phyloP scores from a whole-genome alignment of 306 rosid genomes.

The Pterocarpus macrocarpus region DNA sequence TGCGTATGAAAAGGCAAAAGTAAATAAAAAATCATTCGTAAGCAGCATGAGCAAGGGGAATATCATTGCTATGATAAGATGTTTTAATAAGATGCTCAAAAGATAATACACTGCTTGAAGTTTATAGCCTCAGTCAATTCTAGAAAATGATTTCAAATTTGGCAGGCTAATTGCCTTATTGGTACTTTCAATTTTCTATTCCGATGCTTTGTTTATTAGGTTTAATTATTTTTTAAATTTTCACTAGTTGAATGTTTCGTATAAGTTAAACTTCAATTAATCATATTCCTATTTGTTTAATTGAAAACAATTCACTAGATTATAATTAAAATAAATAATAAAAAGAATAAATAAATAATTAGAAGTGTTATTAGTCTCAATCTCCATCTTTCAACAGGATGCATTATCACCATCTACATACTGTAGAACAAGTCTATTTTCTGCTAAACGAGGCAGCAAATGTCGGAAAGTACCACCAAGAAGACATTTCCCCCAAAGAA shows the following conservation, averaged over 20 bases:
- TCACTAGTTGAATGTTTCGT: neutral
- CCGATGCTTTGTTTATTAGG: neutral
- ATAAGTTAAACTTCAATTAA: constrained; percentile 3
- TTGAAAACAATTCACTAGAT: neutral
- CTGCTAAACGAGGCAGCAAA: neutral
- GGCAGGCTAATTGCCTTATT: neutral
- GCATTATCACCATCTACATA: neutral
- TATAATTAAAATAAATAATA: neutral
- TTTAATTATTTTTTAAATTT: neutral
- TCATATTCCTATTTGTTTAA: neutral
- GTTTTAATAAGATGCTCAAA: constrained; percentile 3
- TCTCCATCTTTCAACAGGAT: constrained; percentile 17
- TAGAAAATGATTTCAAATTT: constrained; percentile 30
- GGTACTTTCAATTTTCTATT: neutral
- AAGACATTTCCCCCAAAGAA: constrained; percentile 1
- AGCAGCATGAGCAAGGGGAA: neutral
- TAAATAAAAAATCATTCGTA: neutral
- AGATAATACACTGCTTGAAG: neutral
- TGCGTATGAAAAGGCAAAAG: constrained; percentile 50
- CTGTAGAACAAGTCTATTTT: constrained; percentile 7
- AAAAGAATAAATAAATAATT: neutral
- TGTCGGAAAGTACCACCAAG: neutral
- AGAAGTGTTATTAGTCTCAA: neutral
- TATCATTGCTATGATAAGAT: neutral
- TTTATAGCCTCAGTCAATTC: constrained; percentile 1